phyloP scores from a whole-genome alignment of 176 grass and related monocot genomes.

The Juncus effusus region DNA sequence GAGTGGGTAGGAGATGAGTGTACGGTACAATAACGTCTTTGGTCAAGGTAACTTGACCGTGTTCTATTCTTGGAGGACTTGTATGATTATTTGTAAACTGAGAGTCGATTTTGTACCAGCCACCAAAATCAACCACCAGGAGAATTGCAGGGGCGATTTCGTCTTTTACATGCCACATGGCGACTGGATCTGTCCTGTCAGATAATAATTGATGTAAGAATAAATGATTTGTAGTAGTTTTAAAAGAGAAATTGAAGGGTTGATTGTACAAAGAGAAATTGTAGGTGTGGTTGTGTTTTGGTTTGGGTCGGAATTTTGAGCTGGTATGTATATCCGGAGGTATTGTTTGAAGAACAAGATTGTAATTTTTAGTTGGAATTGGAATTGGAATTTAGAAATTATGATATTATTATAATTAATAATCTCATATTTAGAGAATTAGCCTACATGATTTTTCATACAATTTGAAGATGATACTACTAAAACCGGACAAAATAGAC shows the following conservation, averaged over 20 bases:
- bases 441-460: too few species aligned
- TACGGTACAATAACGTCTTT: slow-evolving; percentile 98
- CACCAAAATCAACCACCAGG: slow-evolving; percentile 94
- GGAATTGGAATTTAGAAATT: too few species aligned
- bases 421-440: too few species aligned
- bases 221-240: not conserved
- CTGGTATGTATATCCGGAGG: too few species aligned
- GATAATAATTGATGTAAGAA: slow-evolving; percentile 5
- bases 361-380: too few species aligned
- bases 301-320: not conserved
- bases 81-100: slow-evolving; percentile 37
- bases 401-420: too few species aligned
- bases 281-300: not conserved
- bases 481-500: too few species aligned
- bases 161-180: slow-evolving; percentile 82
- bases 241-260: not conserved
- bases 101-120: slow-evolving; percentile 84
- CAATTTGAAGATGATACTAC: too few species aligned
- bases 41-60: slow-evolving; percentile 80
- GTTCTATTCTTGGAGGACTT: slow-evolving; percentile 57
- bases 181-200: slow-evolving; percentile 70
- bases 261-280: slow-evolving; percentile 5
- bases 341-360: too few species aligned
- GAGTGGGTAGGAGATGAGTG: slow-evolving; percentile 75
- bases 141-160: slow-evolving; percentile 84